A percentile compares a stretch with the other conserved stretches of the same genome.
phyloP scores from a whole-genome alignment of 805 yeast genomes.

The Candida parachauliodes region DNA sequence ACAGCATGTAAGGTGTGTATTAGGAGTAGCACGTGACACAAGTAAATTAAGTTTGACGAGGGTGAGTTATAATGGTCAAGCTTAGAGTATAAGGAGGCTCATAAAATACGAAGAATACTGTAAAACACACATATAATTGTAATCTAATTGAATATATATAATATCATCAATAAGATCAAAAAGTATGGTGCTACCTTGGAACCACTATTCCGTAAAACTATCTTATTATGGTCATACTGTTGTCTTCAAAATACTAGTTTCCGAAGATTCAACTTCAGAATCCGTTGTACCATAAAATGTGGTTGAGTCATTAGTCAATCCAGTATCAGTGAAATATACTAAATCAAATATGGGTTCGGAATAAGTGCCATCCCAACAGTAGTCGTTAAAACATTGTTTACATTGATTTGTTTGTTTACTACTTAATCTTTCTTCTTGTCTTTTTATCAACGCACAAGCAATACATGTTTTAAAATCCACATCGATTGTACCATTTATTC shows the following conservation, averaged over 20 bases:
- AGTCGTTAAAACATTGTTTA: constrained; percentile 60
- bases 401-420: constrained; percentile 66
- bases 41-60: too few species aligned
- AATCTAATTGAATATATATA: too few species aligned
- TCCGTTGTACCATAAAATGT: constrained; percentile 7
- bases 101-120: too few species aligned
- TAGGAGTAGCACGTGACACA: too few species aligned
- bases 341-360: constrained; percentile 11
- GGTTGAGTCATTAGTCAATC: constrained; percentile 24
- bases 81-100: too few species aligned
- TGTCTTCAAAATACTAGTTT: neutral
- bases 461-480: constrained; percentile 69
- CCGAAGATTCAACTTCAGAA: neutral
- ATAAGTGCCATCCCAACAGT: constrained; percentile 69
- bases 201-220: too few species aligned
- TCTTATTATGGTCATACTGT: too few species aligned
- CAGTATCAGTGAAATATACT: constrained; percentile 26
- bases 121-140: too few species aligned
- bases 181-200: too few species aligned
- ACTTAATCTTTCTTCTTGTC: constrained; percentile 69
- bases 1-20: too few species aligned
- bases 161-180: too few species aligned
- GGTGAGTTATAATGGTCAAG: too few species aligned
- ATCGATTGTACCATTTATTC: constrained; percentile 65
- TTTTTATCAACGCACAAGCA: constrained; percentile 78